phyloP scores from a whole-genome alignment of 1,284 basidiomycete species.

The Singerocomus rubriflavus region DNA sequence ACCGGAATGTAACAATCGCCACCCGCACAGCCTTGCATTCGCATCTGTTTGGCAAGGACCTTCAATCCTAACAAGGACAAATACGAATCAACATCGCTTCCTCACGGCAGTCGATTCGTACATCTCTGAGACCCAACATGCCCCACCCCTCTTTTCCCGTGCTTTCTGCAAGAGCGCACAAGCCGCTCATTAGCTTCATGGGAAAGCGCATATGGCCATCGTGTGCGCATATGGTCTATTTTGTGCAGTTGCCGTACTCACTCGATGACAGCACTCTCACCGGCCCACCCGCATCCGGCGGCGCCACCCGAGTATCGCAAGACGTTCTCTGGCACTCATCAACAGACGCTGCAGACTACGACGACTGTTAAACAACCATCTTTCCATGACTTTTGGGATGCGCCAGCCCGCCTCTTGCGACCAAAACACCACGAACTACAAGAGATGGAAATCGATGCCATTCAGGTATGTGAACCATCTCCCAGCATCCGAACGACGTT shows the following conservation, averaged over 20 bases:
- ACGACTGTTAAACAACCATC: conserved; percentile 28
- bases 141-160: conserved; percentile 10
- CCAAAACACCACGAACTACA: conserved; percentile 52
- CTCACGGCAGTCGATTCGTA: background rate
- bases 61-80: conserved; percentile 25
- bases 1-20: background rate
- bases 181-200: conserved; percentile 77
- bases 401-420: conserved; percentile 68
- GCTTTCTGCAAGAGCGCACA: conserved; percentile 42
- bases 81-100: conserved; percentile 9
- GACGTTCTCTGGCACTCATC: conserved; percentile 57
- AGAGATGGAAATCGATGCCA: conserved; percentile 74
- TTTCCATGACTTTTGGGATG: conserved; percentile 76
- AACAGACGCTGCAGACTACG: conserved; percentile 41
- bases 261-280: conserved; percentile 46
- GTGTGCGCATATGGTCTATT: conserved; percentile 38
- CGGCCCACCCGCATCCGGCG: conserved; percentile 71
- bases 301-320: conserved; percentile 71
- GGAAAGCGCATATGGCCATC: conserved; percentile 66
- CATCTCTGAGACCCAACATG: conserved; percentile 15
- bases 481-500: conserved; percentile 1
- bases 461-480: conserved; percentile 56
- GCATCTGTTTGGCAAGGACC: conserved; percentile 20
- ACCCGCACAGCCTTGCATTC: conserved; percentile 19
- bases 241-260: conserved; percentile 5